phyloP scores from a whole-genome alignment of 108 stramenopile genomes.

The Skeletonema potamos region DNA sequence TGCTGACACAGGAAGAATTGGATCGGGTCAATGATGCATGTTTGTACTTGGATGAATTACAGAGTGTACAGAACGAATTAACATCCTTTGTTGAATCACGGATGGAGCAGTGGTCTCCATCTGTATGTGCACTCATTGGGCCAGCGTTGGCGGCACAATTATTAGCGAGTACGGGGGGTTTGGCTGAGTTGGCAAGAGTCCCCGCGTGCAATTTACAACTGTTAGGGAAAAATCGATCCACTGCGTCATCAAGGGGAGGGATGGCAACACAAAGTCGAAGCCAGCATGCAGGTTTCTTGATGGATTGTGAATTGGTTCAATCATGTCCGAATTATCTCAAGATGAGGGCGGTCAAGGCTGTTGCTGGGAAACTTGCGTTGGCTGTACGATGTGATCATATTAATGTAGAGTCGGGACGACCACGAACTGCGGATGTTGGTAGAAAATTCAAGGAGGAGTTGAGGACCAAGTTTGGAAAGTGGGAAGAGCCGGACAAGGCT shows the following conservation, averaged over 20 bases:
- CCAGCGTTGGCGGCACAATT: slow-evolving; percentile 80
- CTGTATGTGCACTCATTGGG: slow-evolving; percentile 82
- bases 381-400: slow-evolving; percentile 78
- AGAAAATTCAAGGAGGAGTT: slow-evolving; percentile 62
- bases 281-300: slow-evolving; percentile 83
- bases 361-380: slow-evolving; percentile 84
- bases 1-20: slow-evolving; percentile 63
- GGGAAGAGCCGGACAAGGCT: slow-evolving; percentile 92
- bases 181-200: slow-evolving; percentile 79
- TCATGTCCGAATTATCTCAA: slow-evolving; percentile 67
- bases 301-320: slow-evolving; percentile 81
- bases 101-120: slow-evolving; percentile 73
- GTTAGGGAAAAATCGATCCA: slow-evolving; percentile 63
- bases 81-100: slow-evolving; percentile 71
- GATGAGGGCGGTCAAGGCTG: slow-evolving; percentile 85
- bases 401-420: slow-evolving; percentile 68
- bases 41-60: slow-evolving; percentile 62
- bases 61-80: slow-evolving; percentile 51
- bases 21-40: slow-evolving; percentile 40
- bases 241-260: slow-evolving; percentile 44
- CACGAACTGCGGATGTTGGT: slow-evolving; percentile 49
- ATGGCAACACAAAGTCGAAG: slow-evolving; percentile 26
- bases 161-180: slow-evolving; percentile 90
- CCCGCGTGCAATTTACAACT: slow-evolving; percentile 88
- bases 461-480: slow-evolving; percentile 83